A percentile compares a stretch with the other conserved stretches of the same genome.
These are phyloP conservation scores for Orbilia ellipsospora DNA, from an alignment of 2,329 filamentous ascomycete genomes.

Conservation along the genomic window DNA sequence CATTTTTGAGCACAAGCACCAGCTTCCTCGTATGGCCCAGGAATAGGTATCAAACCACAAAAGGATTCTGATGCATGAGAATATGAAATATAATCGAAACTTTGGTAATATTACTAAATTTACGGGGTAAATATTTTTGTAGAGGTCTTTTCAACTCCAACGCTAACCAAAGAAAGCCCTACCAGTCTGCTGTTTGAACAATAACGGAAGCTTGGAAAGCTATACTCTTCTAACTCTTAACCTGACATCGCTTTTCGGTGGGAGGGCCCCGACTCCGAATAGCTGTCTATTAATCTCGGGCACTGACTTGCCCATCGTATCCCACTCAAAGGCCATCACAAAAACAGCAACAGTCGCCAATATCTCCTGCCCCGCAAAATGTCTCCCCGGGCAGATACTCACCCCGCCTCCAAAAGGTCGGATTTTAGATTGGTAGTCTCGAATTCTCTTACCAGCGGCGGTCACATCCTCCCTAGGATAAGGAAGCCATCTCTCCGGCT, in stretches of 20 bases:
- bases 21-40: no score
- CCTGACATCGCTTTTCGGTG: conserved; percentile 29
- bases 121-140: no score
- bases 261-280: conserved; percentile 35
- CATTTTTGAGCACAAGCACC: neutral
- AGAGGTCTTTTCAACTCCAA: no score
- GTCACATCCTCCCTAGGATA: conserved; percentile 27
- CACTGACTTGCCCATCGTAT: conserved; percentile 11
- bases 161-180: no score
- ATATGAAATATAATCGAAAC: no score
- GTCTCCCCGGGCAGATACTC: conserved; percentile 36
- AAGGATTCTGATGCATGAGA: no score
- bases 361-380: conserved; percentile 44
- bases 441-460: conserved; percentile 23
- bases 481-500: conserved; percentile 35
- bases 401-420: conserved; percentile 43
- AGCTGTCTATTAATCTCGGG: conserved; percentile 22
- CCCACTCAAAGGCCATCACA: conserved; percentile 41
- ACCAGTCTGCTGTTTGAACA: no score
- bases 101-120: no score
- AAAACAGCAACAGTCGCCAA: conserved; percentile 33
- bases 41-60: no score
- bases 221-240: conserved; percentile 18
- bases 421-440: conserved; percentile 24
- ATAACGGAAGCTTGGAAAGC: no score